phyloP scores from a whole-genome alignment of 129 eudicot genomes.

The Apium graveolens region DNA sequence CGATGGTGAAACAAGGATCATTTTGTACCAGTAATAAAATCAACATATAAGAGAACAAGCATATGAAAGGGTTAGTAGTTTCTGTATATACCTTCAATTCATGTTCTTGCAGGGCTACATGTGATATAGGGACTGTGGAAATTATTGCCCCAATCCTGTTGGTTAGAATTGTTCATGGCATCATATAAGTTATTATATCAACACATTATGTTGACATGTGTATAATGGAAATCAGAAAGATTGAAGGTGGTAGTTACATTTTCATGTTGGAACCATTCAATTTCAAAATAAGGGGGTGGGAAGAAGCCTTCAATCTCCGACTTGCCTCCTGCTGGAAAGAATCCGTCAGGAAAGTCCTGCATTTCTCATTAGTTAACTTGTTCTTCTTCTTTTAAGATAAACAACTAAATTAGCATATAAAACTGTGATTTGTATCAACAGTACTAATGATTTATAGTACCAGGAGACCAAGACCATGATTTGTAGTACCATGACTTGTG shows the following conservation, averaged over 20 bases:
- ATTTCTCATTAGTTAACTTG: background rate
- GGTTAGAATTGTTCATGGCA: background rate
- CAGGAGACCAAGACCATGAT: too few relatives aligned
- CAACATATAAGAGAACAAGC: conserved; percentile 75
- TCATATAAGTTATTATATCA: background rate
- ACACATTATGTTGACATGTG: background rate
- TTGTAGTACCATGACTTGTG: too few relatives aligned
- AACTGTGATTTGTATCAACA: too few relatives aligned
- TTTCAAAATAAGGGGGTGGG: conserved; percentile 50
- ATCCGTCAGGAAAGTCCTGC: conserved; percentile 48
- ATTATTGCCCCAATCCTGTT: conserved; percentile 75
- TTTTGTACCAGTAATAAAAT: too few relatives aligned
- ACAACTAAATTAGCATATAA: background rate
- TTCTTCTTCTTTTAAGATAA: too few relatives aligned
- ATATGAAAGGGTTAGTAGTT: conserved; percentile 51
- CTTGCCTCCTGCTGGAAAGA: conserved; percentile 45
- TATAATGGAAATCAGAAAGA: background rate
- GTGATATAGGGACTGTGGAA: conserved; percentile 80
- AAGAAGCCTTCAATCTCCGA: conserved; percentile 51
- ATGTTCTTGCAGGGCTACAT: conserved; percentile 51
- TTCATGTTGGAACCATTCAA: conserved; percentile 56
- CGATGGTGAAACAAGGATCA: conserved; percentile 76
- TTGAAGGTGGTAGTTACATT: conserved; percentile 13
- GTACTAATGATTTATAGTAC: too few relatives aligned
- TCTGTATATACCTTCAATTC: background rate